Evolutionary conservation across 1,139 yeast species (phyloP).

Genomic region (Geotrichum fermentans): DNA sequence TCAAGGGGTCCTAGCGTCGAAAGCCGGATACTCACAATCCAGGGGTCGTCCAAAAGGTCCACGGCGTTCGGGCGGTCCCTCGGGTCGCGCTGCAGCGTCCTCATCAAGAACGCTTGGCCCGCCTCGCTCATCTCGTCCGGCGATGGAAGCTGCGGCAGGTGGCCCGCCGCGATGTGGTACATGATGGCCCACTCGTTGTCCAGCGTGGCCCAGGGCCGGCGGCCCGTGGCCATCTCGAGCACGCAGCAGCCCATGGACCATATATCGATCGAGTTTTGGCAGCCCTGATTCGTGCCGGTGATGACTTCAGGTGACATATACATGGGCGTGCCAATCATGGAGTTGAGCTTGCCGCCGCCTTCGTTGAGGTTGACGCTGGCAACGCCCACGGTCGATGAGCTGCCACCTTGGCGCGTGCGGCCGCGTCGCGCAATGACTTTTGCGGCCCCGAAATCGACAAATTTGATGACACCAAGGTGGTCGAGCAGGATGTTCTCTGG

Average conservation of each 20-base stretch:
- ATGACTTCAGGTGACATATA: slow-evolving; percentile 98
- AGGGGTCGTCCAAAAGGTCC: slow-evolving; percentile 81
- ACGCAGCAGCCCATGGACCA: slow-evolving; percentile 91
- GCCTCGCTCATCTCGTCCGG: slow-evolving; percentile 68
- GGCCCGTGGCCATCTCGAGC: slow-evolving; percentile 77
- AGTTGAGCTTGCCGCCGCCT: slow-evolving; percentile 37
- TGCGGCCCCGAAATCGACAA: slow-evolving; percentile 97
- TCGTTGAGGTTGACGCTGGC: slow-evolving; percentile 8
- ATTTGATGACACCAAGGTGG: slow-evolving; percentile 88
- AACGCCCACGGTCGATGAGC: slow-evolving; percentile 11
- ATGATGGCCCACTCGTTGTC: slow-evolving; percentile 98
- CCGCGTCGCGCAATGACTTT: slow-evolving; percentile 80
- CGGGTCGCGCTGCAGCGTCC: slow-evolving; percentile 83
- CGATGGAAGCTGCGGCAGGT: slow-evolving; percentile 78
- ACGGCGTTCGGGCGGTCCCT: slow-evolving; percentile 73
- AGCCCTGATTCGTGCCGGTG: slow-evolving; percentile 64
- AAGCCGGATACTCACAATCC: slow-evolving; percentile 44
- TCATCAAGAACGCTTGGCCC: slow-evolving; percentile 66
- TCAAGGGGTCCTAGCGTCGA: slow-evolving; percentile 17
- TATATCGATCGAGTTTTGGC: slow-evolving; percentile 61
- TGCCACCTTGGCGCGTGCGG: slow-evolving; percentile 37
- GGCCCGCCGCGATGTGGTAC: slow-evolving; percentile 97
- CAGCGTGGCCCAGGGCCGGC: slow-evolving; percentile 60
- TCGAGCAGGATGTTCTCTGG: slow-evolving; percentile 91
- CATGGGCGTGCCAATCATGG: slow-evolving; percentile 96